phyloP scores from a whole-genome alignment of 192 early-diverging fungal genomes.

The Rhizophagus prolifer region DNA sequence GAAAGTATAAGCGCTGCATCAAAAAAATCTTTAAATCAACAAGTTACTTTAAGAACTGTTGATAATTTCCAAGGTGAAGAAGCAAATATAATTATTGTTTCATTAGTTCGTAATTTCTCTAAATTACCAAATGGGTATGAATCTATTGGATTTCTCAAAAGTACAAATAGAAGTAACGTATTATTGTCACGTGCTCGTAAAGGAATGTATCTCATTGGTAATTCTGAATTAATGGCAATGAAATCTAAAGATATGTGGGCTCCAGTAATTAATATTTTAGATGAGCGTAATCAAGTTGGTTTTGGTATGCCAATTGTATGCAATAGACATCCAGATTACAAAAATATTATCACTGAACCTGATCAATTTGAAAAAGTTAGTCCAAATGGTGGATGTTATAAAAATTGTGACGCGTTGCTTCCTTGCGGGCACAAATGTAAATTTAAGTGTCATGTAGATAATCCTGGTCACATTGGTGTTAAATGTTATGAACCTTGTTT shows the following conservation, averaged over 20 bases:
- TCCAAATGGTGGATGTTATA: conserved; percentile 56
- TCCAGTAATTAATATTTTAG: conserved; percentile 40
- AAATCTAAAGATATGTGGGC: conserved; percentile 39
- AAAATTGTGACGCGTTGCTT: conserved; percentile 43
- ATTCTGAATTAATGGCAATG: conserved; percentile 38
- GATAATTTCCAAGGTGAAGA: conserved; percentile 52
- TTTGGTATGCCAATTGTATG: conserved; percentile 49
- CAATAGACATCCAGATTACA: conserved; percentile 43
- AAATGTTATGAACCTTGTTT: not conserved
- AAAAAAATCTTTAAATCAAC: not conserved
- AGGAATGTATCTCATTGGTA: conserved; percentile 60
- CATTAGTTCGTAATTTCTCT: conserved; percentile 39
- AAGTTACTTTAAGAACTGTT: conserved; percentile 42
- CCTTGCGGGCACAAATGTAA: conserved; percentile 57
- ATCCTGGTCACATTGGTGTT: conserved; percentile 38
- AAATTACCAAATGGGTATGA: conserved; percentile 14
- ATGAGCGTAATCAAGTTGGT: conserved; percentile 36
- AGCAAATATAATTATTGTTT: conserved; percentile 44
- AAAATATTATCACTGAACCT: conserved; percentile 29
- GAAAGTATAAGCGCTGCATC: not conserved
- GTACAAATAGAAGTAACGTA: conserved; percentile 57
- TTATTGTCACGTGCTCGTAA: conserved; percentile 57
- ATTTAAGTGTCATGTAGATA: conserved; percentile 26
- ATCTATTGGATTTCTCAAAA: conserved; percentile 56
- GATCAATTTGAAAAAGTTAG: conserved; percentile 36